phyloP scores from a whole-genome alignment of 495 filamentous ascomycete genomes.

The Tuber brumale region DNA sequence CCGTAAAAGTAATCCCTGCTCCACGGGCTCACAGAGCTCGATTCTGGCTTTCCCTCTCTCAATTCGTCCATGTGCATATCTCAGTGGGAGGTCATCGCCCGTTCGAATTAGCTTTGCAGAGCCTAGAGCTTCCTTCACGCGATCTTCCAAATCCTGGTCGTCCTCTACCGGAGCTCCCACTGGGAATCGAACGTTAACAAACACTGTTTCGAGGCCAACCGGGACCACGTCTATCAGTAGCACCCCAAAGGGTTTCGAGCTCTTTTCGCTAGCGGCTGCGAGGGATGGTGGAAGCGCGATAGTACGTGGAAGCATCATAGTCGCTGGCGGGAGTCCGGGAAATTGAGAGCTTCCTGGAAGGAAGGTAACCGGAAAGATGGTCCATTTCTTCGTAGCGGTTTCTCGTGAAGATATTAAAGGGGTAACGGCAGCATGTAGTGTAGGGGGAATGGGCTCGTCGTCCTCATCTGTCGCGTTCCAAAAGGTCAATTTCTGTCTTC shows the following conservation, averaged over 20 bases:
- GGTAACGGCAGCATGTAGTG: slow-evolving; percentile 62
- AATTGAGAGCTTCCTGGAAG: slow-evolving; percentile 45
- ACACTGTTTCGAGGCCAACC: slow-evolving; percentile 71
- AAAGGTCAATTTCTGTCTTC: neutral
- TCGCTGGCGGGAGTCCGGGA: slow-evolving; percentile 59
- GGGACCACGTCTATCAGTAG: slow-evolving; percentile 73
- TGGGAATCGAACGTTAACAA: slow-evolving; percentile 54
- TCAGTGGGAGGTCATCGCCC: slow-evolving; percentile 76
- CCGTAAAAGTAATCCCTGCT: slow-evolving; percentile 71
- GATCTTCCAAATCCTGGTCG: slow-evolving; percentile 59
- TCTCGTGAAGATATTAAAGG: slow-evolving; percentile 58
- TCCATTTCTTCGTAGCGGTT: slow-evolving; percentile 60
- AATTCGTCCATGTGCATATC: slow-evolving; percentile 72
- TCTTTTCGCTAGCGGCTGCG: slow-evolving; percentile 51
- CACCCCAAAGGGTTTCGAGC: slow-evolving; percentile 68
- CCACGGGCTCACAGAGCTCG: slow-evolving; percentile 64
- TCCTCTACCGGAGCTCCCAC: slow-evolving; percentile 52
- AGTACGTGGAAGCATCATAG: slow-evolving; percentile 75
- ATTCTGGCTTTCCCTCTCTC: slow-evolving; percentile 57
- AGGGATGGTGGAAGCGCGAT: slow-evolving; percentile 61
- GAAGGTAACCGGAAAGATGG: slow-evolving; percentile 68
- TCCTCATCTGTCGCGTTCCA: slow-evolving; percentile 32
- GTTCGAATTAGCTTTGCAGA: slow-evolving; percentile 72
- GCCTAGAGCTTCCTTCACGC: slow-evolving; percentile 68
- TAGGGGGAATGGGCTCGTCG: slow-evolving; percentile 39